Evolutionary conservation across 2,329 filamentous ascomycete species (phyloP).

Genomic region (Diaporthe sp.): DNA sequence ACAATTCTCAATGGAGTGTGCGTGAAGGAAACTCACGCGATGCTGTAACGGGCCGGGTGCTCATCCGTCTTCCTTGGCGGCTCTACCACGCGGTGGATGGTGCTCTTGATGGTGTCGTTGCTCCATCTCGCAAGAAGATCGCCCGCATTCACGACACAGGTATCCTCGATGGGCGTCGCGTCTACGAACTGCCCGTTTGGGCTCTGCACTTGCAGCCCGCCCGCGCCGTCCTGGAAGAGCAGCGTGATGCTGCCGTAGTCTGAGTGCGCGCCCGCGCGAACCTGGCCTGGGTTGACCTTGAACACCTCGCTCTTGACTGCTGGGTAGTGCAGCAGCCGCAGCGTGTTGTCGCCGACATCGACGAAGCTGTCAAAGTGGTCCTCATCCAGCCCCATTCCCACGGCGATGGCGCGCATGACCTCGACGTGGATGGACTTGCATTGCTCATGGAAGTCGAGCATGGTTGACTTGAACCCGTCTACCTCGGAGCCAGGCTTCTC

Average conservation of each 20-base stretch:
- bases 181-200: constrained; percentile 85
- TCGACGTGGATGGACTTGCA: constrained; percentile 82
- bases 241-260: constrained; percentile 74
- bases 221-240: constrained; percentile 71
- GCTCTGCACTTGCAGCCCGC: constrained; percentile 72
- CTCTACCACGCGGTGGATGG: constrained; percentile 90
- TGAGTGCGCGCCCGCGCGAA: constrained; percentile 84
- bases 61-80: constrained; percentile 72
- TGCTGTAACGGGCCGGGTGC: constrained; percentile 85
- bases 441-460: constrained; percentile 80
- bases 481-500: constrained; percentile 62
- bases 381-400: constrained; percentile 81
- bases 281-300: constrained; percentile 74
- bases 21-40: constrained; percentile 72
- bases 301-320: constrained; percentile 76
- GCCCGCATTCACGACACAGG: constrained; percentile 90
- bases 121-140: constrained; percentile 90
- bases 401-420: constrained; percentile 86
- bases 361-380: constrained; percentile 83
- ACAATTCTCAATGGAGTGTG: neutral
- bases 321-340: constrained; percentile 84
- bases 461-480: constrained; percentile 75
- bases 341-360: constrained; percentile 76
- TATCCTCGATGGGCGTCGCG: constrained; percentile 83
- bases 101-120: constrained; percentile 92